Evolutionary conservation across 225 moss, liverwort and hornwort species (phyloP).

Genomic region (Pleurozium schreberi): DNA sequence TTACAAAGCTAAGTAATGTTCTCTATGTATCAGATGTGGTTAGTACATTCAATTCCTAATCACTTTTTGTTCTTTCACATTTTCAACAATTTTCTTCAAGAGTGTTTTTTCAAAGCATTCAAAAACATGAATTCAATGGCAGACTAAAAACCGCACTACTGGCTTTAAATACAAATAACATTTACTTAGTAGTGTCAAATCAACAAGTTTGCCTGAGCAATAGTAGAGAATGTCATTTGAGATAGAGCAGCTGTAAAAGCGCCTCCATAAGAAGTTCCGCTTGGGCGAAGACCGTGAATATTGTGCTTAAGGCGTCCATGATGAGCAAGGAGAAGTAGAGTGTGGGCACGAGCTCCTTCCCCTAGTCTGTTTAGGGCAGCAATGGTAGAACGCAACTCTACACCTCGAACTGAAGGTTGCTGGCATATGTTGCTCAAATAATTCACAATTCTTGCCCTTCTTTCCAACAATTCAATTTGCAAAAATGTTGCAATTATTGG

Average conservation of each 20-base stretch:
- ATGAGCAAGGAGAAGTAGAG: slow-evolving; percentile 68
- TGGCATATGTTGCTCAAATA: slow-evolving; percentile 56
- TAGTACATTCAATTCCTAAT: neutral
- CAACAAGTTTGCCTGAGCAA: slow-evolving; percentile 44
- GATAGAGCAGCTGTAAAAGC: slow-evolving; percentile 85
- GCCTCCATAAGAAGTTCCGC: slow-evolving; percentile 76
- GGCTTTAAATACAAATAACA: neutral
- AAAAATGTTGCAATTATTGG: slow-evolving; percentile 21
- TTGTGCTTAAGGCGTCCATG: slow-evolving; percentile 65
- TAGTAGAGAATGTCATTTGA: slow-evolving; percentile 85
- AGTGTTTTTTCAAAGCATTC: neutral
- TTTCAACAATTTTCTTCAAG: neutral
- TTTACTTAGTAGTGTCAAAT: neutral
- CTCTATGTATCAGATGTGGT: neutral
- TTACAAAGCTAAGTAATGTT: neutral
- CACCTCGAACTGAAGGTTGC: slow-evolving; percentile 60
- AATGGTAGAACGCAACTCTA: slow-evolving; percentile 55
- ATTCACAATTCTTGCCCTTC: slow-evolving; percentile 54
- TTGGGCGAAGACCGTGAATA: slow-evolving; percentile 51
- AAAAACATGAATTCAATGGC: neutral
- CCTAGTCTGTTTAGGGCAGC: slow-evolving; percentile 52
- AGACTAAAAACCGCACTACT: neutral
- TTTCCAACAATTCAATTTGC: slow-evolving; percentile 39
- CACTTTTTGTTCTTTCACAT: neutral
- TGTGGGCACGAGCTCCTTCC: slow-evolving; percentile 70